Evolutionary conservation across 768 basidiomycete species (phyloP).

Genomic region (Trametes meyenii): DNA sequence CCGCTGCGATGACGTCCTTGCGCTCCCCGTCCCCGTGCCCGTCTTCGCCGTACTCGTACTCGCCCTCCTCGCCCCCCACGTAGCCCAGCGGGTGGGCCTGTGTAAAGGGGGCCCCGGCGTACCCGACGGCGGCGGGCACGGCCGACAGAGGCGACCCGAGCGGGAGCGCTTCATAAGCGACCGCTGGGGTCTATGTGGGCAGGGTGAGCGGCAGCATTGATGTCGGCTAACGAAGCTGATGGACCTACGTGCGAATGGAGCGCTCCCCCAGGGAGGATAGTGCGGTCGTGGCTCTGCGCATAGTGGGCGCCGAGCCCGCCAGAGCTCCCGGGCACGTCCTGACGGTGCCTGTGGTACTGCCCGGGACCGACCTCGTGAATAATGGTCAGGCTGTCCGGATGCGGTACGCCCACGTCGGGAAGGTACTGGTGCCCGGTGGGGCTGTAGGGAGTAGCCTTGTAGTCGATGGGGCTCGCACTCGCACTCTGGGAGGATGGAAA

Average conservation of each 20-base stretch:
- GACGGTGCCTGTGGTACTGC: constrained; percentile 19
- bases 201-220: constrained; percentile 25
- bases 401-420: neutral
- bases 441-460: constrained; percentile 12
- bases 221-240: constrained; percentile 25
- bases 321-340: constrained; percentile 1
- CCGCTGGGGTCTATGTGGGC: constrained; percentile 25
- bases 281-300: constrained; percentile 18
- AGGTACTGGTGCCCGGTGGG: constrained; percentile 12
- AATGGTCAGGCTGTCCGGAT: constrained; percentile 12
- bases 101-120: constrained; percentile 7
- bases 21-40: constrained; percentile 1
- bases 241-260: constrained; percentile 25
- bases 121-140: constrained; percentile 11
- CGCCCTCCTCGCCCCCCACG: neutral
- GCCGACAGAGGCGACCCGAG: constrained; percentile 19
- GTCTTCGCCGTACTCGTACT: constrained; percentile 9
- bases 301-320: constrained; percentile 16
- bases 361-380: constrained; percentile 16
- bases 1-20: constrained; percentile 31
- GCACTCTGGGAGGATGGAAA: constrained; percentile 15
- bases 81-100: constrained; percentile 5
- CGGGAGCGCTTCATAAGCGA: constrained; percentile 23
- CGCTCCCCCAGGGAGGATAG: constrained; percentile 10
- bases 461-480: constrained; percentile 17